Evolutionary conservation across 805 yeast genomes (phyloP).

Genomic region (Wickerhamiella occidentalis): DNA sequence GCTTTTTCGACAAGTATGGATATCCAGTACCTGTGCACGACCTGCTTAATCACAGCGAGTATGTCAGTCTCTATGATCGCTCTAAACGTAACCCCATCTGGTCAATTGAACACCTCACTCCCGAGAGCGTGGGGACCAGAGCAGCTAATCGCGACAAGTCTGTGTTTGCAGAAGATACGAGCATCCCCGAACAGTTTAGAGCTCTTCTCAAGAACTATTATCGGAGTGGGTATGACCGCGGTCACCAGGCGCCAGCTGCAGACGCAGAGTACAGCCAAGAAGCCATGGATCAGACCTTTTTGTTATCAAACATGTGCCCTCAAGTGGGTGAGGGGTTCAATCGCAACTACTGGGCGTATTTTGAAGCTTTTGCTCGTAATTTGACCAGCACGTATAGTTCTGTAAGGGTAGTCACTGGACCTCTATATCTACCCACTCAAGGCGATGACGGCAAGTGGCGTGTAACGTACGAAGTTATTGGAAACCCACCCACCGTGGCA

Average conservation of each 20-base stretch:
- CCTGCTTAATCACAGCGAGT: conserved; percentile 57
- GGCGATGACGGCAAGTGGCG: conserved; percentile 74
- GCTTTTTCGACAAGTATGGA: conserved; percentile 62
- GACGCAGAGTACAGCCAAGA: conserved; percentile 80
- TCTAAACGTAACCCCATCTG: conserved; percentile 67
- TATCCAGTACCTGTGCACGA: conserved; percentile 94
- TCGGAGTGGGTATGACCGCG: conserved; percentile 91
- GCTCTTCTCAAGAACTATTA: conserved; percentile 74
- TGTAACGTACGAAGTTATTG: conserved; percentile 84
- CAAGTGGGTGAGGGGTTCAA: conserved; percentile 97
- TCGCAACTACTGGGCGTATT: conserved; percentile 95
- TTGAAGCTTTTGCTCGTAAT: conserved; percentile 77
- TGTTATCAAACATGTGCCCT: conserved; percentile 82
- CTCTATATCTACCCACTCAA: conserved; percentile 71
- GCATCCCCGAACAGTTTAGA: conserved; percentile 63
- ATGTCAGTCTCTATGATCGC: conserved; percentile 76
- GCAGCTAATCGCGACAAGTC: conserved; percentile 35
- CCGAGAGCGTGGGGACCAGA: conserved; percentile 55
- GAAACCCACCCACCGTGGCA: conserved; percentile 90
- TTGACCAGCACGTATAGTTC: conserved; percentile 55
- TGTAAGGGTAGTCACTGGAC: conserved; percentile 88
- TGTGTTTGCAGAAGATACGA: conserved; percentile 70
- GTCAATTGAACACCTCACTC: conserved; percentile 76
- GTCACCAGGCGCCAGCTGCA: conserved; percentile 97
- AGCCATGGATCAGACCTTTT: conserved; percentile 94